Base-by-base conservation (phyloP, 176 grass and related monocot species). In the Aegilops bicornis region DNA sequence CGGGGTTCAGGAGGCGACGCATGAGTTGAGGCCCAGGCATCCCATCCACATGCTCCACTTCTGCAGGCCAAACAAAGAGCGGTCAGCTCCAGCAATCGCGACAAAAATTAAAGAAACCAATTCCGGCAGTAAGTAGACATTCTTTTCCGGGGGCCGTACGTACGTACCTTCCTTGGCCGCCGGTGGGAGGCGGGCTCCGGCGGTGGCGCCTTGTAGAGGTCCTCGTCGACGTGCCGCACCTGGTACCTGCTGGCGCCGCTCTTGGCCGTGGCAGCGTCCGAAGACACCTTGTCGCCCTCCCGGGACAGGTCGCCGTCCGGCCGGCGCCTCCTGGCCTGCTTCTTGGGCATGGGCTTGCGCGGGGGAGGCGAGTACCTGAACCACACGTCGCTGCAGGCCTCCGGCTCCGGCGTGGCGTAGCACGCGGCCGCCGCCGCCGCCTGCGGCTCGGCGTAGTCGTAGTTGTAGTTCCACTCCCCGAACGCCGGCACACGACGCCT, bases 391-490 rank as follows among this genome's bases (percentile, higher is more conserved):
- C 77, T 85, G 88, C 82, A 58, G 69, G 82, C 60, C 60, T 89
- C 88, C 14, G 77, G 36, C 62, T 76, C 76, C 65, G 67, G 66
- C 23, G 69, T 8, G n/a, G 48, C 32, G 40, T 74, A 29, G 15
- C 9, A 80, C 54, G 56, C 77, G 75, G 19, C 59, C 45, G 16
- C 76, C 54, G 52, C 6, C 0, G 52, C 2, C 52, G 52, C 17
- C 52, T 20, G 32, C 68, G 13, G 19, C 16, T 19, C 47, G 64
- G 56, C 1, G 70, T 32, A 10, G 61, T 80, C 14, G 88, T 35
- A 70, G 83, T 10, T 80, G 88, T 89, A 82, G 88, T 89, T 86
- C 88, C 88, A 86, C 83, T 82, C 88, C 70, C 88, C 83, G 71
- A 89, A 89, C 48, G 88, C 71, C 37, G 71, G 76, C 68, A 85